Evolutionary conservation across 306 rosid genomes (phyloP).

Genomic region (Vachellia pachyceras): DNA sequence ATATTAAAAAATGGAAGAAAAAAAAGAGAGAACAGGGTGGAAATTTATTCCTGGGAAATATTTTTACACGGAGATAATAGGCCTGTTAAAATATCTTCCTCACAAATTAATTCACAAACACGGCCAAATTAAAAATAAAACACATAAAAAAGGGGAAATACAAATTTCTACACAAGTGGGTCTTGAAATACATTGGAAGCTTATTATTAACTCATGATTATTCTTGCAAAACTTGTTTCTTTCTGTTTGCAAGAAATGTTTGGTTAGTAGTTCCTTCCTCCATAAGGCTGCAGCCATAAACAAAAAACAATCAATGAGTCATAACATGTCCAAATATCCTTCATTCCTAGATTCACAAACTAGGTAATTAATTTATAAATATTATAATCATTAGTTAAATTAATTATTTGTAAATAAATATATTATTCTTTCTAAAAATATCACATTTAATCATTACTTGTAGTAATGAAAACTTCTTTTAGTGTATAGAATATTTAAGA

Average conservation of each 20-base stretch:
- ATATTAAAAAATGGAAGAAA: too few relatives aligned
- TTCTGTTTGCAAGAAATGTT: not conserved
- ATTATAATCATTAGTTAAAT: too few relatives aligned
- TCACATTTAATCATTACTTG: too few relatives aligned
- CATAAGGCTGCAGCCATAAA: constrained; percentile 61
- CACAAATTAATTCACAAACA: constrained; percentile 37
- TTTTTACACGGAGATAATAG: constrained; percentile 31
- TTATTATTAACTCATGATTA: constrained; percentile 10
- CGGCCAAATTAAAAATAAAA: not conserved
- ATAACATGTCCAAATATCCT: not conserved
- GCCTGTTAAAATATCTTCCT: constrained; percentile 30
- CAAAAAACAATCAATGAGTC: constrained; percentile 30
- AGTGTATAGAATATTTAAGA: too few relatives aligned
- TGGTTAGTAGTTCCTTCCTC: constrained; percentile 56
- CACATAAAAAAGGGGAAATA: not conserved
- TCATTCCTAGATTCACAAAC: too few relatives aligned
- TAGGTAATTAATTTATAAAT: too few relatives aligned
- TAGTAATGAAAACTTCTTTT: too few relatives aligned
- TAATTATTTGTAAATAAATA: too few relatives aligned
- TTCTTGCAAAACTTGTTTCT: constrained; percentile 3
- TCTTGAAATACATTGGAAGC: constrained; percentile 33
- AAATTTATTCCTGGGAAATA: constrained; percentile 22
- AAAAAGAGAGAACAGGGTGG: not conserved
- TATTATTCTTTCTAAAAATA: too few relatives aligned
- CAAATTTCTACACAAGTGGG: constrained; percentile 37